Percentiles rank a stretch among this genome's conserved stretches.
Conservation (phyloP, 2,329 filamentous ascomycete species). For the Verticillium nonalfalfae region DNA sequence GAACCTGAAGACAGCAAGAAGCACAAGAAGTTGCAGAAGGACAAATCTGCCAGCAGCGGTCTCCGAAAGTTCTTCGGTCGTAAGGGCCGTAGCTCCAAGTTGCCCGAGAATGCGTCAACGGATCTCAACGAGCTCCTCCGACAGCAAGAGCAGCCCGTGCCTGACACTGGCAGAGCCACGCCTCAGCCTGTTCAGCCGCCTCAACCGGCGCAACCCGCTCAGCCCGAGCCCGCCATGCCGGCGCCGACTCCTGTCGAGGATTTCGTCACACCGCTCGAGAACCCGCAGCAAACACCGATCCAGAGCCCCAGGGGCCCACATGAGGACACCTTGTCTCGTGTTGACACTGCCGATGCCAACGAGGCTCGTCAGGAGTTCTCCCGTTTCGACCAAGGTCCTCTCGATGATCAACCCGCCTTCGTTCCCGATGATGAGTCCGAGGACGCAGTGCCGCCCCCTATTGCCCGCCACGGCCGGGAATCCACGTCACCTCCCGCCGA, state of each 20-base stretch:
- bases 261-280: conserved; percentile 10
- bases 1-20: conserved; percentile 37
- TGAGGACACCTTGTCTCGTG: conserved; percentile 47
- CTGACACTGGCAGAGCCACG: conserved; percentile 13
- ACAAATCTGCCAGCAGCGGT: conserved; percentile 35
- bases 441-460: conserved; percentile 45
- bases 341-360: conserved; percentile 51
- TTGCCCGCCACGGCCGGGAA: conserved; percentile 33
- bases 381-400: conserved; percentile 81
- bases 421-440: conserved; percentile 50
- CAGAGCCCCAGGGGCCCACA: conserved; percentile 28
- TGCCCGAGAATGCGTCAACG: conserved; percentile 45
- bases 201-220: conserved; percentile 5
- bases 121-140: conserved; percentile 47
- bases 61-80: conserved; percentile 62
- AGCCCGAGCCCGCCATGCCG: conserved; percentile 10
- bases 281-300: conserved; percentile 7
- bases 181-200: conserved; percentile 13
- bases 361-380: conserved; percentile 56
- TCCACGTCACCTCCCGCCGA: conserved; percentile 17
- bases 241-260: conserved; percentile 10
- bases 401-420: conserved; percentile 82
- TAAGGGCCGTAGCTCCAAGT: conserved; percentile 51
- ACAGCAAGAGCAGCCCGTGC: conserved; percentile 20
- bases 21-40: conserved; percentile 50